phyloP scores from a whole-genome alignment of 2,329 filamentous ascomycete genomes.

The Pseudopithomyces maydicus region DNA sequence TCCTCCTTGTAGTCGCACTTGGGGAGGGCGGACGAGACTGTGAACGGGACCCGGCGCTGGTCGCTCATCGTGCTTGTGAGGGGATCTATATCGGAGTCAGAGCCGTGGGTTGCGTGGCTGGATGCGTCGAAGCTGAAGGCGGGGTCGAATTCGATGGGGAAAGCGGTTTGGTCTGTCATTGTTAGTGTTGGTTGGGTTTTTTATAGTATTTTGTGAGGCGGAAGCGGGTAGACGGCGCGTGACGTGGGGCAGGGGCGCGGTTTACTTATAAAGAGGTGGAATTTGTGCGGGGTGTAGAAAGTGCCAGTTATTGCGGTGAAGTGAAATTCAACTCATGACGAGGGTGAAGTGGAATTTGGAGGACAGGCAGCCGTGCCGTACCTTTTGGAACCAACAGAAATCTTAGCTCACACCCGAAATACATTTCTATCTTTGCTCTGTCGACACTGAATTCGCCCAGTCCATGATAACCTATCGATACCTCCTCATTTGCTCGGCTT shows the following conservation, averaged over 20 bases:
- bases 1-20: conserved; percentile 24
- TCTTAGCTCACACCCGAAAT: background rate
- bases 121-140: background rate
- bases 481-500: conserved; percentile 5
- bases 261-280: background rate
- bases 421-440: background rate
- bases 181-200: background rate
- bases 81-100: background rate
- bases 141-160: background rate
- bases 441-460: background rate
- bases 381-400: background rate
- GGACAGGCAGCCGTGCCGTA: background rate
- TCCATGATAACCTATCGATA: background rate
- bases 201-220: background rate
- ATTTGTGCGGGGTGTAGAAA: too few species aligned
- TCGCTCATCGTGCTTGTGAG: background rate
- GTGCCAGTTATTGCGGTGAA: too few species aligned
- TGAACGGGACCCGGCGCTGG: background rate
- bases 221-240: background rate
- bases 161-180: background rate
- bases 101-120: background rate
- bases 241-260: background rate
- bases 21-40: conserved; percentile 15
- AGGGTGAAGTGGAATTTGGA: too few species aligned
- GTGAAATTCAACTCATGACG: too few species aligned